These are phyloP conservation scores for Beta corolliflora DNA, from an alignment of 179 eudicot species.

Conservation along the genomic window DNA sequence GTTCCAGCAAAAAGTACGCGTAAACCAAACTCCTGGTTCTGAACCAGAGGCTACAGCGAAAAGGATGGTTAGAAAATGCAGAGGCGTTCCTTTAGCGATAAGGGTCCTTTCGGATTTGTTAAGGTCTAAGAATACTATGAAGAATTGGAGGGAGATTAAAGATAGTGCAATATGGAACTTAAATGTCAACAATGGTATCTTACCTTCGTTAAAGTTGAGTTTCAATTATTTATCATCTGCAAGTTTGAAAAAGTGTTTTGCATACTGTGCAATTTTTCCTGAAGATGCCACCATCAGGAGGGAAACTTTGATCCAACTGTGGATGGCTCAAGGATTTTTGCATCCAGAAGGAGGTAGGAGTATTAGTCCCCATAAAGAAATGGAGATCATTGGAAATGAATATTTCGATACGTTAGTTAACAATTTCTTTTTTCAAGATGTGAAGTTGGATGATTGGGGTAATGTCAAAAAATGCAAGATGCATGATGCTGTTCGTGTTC, in stretches of 20 bases:
- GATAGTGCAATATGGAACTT: conserved; percentile 29
- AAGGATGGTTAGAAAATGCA: conserved; percentile 20
- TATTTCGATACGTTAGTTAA: conserved; percentile 15
- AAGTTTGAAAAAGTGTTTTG: conserved; percentile 31
- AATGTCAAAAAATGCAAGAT: conserved; percentile 16
- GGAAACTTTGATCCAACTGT: conserved; percentile 23
- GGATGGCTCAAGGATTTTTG: conserved; percentile 40
- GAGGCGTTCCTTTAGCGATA: conserved; percentile 33
- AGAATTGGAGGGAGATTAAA: conserved; percentile 24
- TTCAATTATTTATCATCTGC: conserved; percentile 31
- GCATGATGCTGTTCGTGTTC: conserved; percentile 37
- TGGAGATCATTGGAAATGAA: conserved; percentile 26
- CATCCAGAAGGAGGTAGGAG: not conserved
- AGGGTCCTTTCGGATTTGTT: conserved; percentile 17
- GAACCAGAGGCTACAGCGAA: not conserved
- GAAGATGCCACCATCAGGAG: conserved; percentile 16
- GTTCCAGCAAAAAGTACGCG: conserved; percentile 10
- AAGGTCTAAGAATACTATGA: not conserved
- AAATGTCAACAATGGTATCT: conserved; percentile 5
- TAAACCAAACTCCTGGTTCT: not conserved
- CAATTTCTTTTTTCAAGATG: conserved; percentile 24
- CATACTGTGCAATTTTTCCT: conserved; percentile 27
- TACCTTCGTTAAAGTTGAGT: conserved; percentile 31
- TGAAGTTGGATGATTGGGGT: not conserved
- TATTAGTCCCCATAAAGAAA: not conserved